A percentile compares a stretch with the other conserved stretches of the same genome.
These are phyloP conservation scores for Citrus unshiu DNA, from an alignment of 345 rosid species.

Conservation along the genomic window DNA sequence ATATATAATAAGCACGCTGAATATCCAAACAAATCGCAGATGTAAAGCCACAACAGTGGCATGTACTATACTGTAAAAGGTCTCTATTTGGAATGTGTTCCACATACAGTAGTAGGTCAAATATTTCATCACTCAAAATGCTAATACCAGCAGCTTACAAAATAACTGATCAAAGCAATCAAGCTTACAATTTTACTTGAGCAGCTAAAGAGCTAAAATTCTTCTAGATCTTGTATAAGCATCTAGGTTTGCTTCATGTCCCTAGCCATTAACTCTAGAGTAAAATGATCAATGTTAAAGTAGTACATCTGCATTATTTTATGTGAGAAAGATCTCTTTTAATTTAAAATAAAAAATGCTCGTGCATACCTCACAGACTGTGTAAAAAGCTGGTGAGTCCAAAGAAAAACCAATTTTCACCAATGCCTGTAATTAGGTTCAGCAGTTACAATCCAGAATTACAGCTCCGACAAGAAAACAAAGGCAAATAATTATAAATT, in stretches of 20 bases:
- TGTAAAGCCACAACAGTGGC: neutral
- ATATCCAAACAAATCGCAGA: neutral
- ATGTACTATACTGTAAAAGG: too few species aligned
- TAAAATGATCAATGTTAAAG: neutral
- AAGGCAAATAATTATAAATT: neutral
- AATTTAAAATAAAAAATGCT: neutral
- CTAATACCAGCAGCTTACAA: neutral
- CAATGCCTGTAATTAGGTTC: conserved; percentile 45
- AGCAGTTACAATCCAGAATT: conserved; percentile 5
- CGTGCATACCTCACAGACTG: conserved; percentile 57
- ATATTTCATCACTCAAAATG: neutral
- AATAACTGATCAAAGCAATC: neutral
- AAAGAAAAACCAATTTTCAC: conserved; percentile 58
- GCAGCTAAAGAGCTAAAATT: neutral
- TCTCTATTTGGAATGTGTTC: neutral
- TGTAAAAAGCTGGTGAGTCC: conserved; percentile 65
- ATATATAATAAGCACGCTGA: neutral
- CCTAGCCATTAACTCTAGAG: neutral
- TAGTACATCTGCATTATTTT: neutral
- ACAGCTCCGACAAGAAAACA: neutral
- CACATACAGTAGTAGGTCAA: neutral
- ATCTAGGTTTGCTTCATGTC: neutral
- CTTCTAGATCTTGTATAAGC: neutral
- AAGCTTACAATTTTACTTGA: neutral
- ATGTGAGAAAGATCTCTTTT: neutral